These are phyloP conservation scores for Tilletia caries DNA, from an alignment of 1,284 basidiomycete genomes.

Conservation along the genomic window DNA sequence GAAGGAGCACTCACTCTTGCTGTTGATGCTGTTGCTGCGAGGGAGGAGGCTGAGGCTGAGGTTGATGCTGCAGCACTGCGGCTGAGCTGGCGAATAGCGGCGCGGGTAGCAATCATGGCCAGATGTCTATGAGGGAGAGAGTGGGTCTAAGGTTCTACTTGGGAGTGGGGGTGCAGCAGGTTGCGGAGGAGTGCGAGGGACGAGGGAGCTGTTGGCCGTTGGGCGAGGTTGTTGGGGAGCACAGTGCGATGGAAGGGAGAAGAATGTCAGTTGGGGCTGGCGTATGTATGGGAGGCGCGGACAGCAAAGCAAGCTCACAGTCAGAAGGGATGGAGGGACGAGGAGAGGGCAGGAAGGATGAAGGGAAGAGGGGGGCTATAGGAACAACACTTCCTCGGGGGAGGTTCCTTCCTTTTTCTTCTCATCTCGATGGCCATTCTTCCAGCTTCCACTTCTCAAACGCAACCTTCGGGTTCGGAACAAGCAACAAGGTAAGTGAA, in stretches of 20 bases:
- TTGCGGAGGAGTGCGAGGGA: neutral
- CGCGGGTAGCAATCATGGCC: conserved; percentile 1
- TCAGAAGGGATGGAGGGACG: too few relatives aligned
- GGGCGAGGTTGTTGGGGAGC: neutral
- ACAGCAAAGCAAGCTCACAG: too few relatives aligned
- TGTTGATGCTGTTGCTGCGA: neutral
- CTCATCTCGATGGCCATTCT: neutral
- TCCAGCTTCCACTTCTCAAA: too few relatives aligned
- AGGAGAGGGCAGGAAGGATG: neutral
- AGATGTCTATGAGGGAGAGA: too few relatives aligned
- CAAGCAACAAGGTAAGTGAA: too few relatives aligned
- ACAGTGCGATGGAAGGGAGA: neutral
- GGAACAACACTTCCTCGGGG: neutral
- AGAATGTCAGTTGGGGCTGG: too few relatives aligned
- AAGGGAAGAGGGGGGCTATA: neutral
- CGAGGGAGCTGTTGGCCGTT: neutral
- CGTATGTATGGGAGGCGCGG: too few relatives aligned
- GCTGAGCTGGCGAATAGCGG: conserved; percentile 4
- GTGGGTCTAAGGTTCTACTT: too few relatives aligned
- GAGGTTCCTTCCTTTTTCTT: neutral
- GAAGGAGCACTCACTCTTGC: neutral
- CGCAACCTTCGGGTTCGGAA: too few relatives aligned
- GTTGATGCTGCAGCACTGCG: neutral
- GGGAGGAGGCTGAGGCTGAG: neutral
- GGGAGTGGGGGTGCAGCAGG: neutral